A percentile compares a stretch with the other conserved stretches of the same genome.
phyloP scores from a whole-genome alignment of 2,329 filamentous ascomycete species.

The Phyllosticta citribraziliensis region DNA sequence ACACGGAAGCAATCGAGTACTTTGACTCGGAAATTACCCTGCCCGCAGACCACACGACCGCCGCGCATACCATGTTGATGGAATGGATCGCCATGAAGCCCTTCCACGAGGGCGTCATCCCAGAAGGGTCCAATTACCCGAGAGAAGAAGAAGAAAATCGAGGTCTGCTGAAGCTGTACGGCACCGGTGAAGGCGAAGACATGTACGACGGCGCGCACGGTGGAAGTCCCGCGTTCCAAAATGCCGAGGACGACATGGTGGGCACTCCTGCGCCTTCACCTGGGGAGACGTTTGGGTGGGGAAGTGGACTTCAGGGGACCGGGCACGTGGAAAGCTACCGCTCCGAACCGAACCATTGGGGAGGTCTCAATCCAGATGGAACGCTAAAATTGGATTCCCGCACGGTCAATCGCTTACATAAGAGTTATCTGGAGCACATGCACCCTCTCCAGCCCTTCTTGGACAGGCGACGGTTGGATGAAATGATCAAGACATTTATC shows the following conservation, averaged over 20 bases:
- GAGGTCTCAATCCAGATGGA: slow-evolving; percentile 44
- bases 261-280: slow-evolving; percentile 28
- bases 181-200: slow-evolving; percentile 65
- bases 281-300: slow-evolving; percentile 39
- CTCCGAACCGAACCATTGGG: slow-evolving; percentile 26
- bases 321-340: slow-evolving; percentile 21
- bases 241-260: slow-evolving; percentile 24
- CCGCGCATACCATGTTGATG: slow-evolving; percentile 70
- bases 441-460: slow-evolving; percentile 57
- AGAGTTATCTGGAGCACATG: slow-evolving; percentile 50
- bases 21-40: slow-evolving; percentile 52
- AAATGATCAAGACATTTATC: slow-evolving; percentile 42
- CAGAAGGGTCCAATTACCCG: slow-evolving; percentile 47
- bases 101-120: slow-evolving; percentile 45
- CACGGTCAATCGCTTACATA: slow-evolving; percentile 41
- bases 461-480: slow-evolving; percentile 42
- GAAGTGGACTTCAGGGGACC: slow-evolving; percentile 31
- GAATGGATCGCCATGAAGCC: slow-evolving; percentile 46
- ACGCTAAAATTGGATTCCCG: slow-evolving; percentile 43
- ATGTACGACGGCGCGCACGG: slow-evolving; percentile 38
- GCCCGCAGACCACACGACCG: slow-evolving; percentile 77
- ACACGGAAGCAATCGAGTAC: slow-evolving; percentile 32
- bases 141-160: slow-evolving; percentile 65
- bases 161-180: slow-evolving; percentile 65
- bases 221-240: slow-evolving; percentile 30